phyloP scores from a whole-genome alignment of 2,329 filamentous ascomycete genomes.

The Dactylellina sp. region DNA sequence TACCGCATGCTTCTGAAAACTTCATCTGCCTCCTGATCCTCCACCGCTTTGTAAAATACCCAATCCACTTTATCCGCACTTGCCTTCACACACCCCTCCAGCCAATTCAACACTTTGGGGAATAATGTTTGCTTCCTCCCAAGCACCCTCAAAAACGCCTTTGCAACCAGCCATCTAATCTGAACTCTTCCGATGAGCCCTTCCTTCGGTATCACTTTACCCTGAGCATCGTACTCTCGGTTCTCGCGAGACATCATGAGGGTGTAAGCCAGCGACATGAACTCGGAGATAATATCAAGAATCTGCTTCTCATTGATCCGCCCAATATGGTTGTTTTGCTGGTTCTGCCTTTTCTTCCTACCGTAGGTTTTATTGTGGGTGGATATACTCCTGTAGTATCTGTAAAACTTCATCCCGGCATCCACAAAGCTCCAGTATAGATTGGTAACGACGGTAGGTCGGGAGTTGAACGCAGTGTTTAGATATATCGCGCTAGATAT shows the following conservation, averaged over 20 bases:
- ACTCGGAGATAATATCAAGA: slow-evolving; percentile 61
- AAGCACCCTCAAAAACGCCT: slow-evolving; percentile 78
- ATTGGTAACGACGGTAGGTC: slow-evolving; percentile 76
- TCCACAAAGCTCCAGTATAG: slow-evolving; percentile 80
- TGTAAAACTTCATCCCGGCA: slow-evolving; percentile 78
- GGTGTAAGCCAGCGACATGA: slow-evolving; percentile 56
- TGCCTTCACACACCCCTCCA: slow-evolving; percentile 68
- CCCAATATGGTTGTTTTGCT: too few species aligned
- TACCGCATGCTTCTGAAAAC: slow-evolving; percentile 45
- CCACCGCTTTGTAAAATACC: slow-evolving; percentile 61
- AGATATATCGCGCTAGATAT: slow-evolving; percentile 87
- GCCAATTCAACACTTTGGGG: slow-evolving; percentile 74
- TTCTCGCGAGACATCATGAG: slow-evolving; percentile 40
- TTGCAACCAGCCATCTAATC: slow-evolving; percentile 72
- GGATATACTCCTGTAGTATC: slow-evolving; percentile 66
- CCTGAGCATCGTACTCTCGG: slow-evolving; percentile 33
- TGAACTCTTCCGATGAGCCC: slow-evolving; percentile 48
- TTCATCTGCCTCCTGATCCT: slow-evolving; percentile 37
- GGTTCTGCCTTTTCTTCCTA: slow-evolving; percentile 1
- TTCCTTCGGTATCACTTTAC: slow-evolving; percentile 25
- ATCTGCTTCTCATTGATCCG: slow-evolving; percentile 34
- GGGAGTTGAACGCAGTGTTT: slow-evolving; percentile 81
- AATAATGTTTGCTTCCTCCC: slow-evolving; percentile 78
- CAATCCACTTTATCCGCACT: slow-evolving; percentile 63
- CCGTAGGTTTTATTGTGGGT: slow-evolving; percentile 67